Percentiles rank a stretch among this genome's conserved stretches.
Conservation (phyloP, 164 flowering plant genomes). For the Euptelea pleiosperma region DNA sequence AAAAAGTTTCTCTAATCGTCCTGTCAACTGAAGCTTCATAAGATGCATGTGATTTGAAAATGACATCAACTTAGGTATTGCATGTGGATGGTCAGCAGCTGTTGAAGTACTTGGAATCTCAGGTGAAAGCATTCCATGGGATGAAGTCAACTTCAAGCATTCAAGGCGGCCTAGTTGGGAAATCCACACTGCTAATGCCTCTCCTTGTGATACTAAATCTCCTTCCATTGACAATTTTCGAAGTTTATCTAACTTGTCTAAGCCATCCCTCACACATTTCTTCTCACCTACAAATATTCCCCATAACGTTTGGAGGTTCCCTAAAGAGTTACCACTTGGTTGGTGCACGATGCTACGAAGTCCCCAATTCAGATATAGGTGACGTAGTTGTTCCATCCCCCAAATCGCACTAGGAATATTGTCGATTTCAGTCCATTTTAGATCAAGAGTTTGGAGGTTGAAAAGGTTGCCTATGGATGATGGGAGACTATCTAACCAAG, state of each 20-base stretch:
- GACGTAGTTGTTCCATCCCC: slow-evolving; percentile 20
- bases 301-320: slow-evolving; percentile 17
- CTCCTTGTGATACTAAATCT: no score
- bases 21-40: slow-evolving; percentile 8
- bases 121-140: no score
- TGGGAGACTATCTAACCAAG: not conserved
- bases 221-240: slow-evolving; percentile 1
- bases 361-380: slow-evolving; percentile 2
- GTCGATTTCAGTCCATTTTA: not conserved
- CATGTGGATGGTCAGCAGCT: no score
- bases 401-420: slow-evolving; percentile 8
- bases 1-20: slow-evolving; percentile 11
- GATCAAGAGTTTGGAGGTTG: slow-evolving; percentile 17
- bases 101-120: no score
- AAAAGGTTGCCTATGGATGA: slow-evolving; percentile 16
- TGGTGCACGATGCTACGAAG: no score
- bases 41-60: slow-evolving; percentile 5
- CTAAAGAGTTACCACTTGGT: no score
- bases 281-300: not conserved
- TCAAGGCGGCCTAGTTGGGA: no score
- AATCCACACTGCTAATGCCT: no score
- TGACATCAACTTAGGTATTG: no score
- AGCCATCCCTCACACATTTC: slow-evolving; percentile 6
- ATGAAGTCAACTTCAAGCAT: no score
- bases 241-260: slow-evolving; percentile 14